A percentile compares a stretch with the other conserved stretches of the same genome.
Conservation (phyloP, 1,284 basidiomycete genomes). For the Macrocystidia cucumis region DNA sequence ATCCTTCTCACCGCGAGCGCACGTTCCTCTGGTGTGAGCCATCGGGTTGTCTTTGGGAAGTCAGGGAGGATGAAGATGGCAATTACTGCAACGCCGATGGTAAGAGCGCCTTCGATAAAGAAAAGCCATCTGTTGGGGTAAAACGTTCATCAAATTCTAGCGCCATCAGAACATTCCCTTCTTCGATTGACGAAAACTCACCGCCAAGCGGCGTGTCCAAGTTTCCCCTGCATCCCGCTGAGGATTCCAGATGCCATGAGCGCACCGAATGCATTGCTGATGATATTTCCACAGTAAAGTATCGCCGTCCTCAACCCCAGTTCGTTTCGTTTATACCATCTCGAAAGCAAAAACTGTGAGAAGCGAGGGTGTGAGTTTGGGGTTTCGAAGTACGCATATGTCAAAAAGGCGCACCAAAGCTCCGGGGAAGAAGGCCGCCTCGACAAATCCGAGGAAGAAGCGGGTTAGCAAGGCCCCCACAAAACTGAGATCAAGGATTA, state of each 20-base stretch:
- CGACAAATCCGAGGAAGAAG: slow-evolving; percentile 55
- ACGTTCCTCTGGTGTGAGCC: slow-evolving; percentile 56
- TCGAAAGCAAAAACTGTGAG: slow-evolving; percentile 43
- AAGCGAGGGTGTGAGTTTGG: slow-evolving; percentile 6
- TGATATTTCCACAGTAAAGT: slow-evolving; percentile 61
- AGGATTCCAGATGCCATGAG: slow-evolving; percentile 66
- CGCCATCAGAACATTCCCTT: slow-evolving; percentile 3
- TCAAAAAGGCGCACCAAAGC: slow-evolving; percentile 19
- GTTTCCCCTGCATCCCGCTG: slow-evolving; percentile 57
- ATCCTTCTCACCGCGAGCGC: slow-evolving; percentile 66
- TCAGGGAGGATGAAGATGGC: slow-evolving; percentile 73
- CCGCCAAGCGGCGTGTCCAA: slow-evolving; percentile 70
- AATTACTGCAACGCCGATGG: slow-evolving; percentile 51
- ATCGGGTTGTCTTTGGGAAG: slow-evolving; percentile 58
- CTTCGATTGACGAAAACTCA: slow-evolving; percentile 13
- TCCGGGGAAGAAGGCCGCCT: slow-evolving; percentile 65
- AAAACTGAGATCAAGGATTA: slow-evolving; percentile 34
- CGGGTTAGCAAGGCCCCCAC: slow-evolving; percentile 59
- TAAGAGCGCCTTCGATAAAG: slow-evolving; percentile 67
- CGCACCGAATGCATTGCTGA: slow-evolving; percentile 72
- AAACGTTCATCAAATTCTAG: too few species aligned
- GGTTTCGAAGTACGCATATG: neutral
- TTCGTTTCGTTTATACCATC: slow-evolving; percentile 62
- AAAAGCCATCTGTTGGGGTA: slow-evolving; percentile 69
- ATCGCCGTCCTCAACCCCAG: slow-evolving; percentile 61